Evolutionary conservation across 345 rosid genomes (phyloP).

Genomic region (Angophora floribunda): DNA sequence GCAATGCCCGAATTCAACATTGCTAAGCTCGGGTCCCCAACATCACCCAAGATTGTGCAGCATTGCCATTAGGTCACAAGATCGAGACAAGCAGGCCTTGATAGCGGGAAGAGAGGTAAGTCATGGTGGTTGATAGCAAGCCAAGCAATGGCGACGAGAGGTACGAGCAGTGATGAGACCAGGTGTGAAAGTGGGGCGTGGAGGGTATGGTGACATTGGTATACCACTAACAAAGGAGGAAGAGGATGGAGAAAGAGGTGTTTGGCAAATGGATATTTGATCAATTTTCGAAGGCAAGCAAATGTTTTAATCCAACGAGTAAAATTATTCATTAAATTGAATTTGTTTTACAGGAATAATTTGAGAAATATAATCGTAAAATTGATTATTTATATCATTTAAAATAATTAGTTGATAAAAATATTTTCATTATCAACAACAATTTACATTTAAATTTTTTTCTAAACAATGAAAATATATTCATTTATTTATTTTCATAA

Average conservation of each 20-base stretch:
- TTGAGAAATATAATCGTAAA: accelerated
- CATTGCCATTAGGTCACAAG: background rate
- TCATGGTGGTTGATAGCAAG: accelerated
- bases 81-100: accelerated
- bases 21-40: background rate
- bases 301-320: accelerated
- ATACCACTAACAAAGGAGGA: accelerated
- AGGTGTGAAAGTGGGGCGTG: accelerated
- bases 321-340: too few species aligned
- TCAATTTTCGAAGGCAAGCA: too few species aligned
- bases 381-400: accelerated
- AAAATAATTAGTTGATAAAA: too few species aligned
- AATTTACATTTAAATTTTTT: too few species aligned
- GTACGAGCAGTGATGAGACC: accelerated
- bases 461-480: too few species aligned
- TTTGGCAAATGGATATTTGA: background rate
- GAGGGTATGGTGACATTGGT: accelerated
- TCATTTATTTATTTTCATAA: too few species aligned
- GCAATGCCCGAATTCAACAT: background rate
- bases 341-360: too few species aligned
- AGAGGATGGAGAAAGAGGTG: background rate
- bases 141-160: background rate
- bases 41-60: background rate
- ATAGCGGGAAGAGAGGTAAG: background rate
- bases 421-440: too few species aligned